Percentiles rank a stretch among this genome's conserved stretches.
Evolutionary conservation across 257 asterid species (phyloP).

Genomic region (Jasminum sambac): DNA sequence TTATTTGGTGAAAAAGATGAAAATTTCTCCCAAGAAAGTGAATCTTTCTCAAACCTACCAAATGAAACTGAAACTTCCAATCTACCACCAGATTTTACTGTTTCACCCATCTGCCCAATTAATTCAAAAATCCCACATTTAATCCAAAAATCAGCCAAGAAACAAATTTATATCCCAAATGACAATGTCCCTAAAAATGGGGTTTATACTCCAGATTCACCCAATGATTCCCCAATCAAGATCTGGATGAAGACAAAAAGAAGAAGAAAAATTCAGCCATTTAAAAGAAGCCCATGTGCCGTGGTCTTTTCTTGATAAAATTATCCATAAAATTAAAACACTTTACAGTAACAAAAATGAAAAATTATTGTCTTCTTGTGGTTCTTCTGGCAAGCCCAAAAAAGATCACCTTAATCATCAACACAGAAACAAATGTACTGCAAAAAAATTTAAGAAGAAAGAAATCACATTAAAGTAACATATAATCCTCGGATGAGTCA

Average conservation of each 20-base stretch:
- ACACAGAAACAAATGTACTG: slow-evolving; percentile 28
- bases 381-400: slow-evolving; percentile 41
- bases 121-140: slow-evolving; percentile 33
- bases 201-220: slow-evolving; percentile 49
- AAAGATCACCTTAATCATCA: slow-evolving; percentile 47
- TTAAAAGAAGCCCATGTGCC: slow-evolving; percentile 48
- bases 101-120: slow-evolving; percentile 72
- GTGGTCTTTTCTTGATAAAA: slow-evolving; percentile 33
- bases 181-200: slow-evolving; percentile 23
- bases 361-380: slow-evolving; percentile 30
- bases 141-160: slow-evolving; percentile 20
- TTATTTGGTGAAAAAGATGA: slow-evolving; percentile 89
- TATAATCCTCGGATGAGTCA: slow-evolving; percentile 32
- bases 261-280: slow-evolving; percentile 26
- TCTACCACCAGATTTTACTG: slow-evolving; percentile 44
- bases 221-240: slow-evolving; percentile 31
- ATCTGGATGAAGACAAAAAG: slow-evolving; percentile 37
- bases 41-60: slow-evolving; percentile 82
- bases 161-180: slow-evolving; percentile 28
- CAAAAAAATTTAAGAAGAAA: slow-evolving; percentile 3
- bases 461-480: slow-evolving; percentile 23
- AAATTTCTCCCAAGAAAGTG: slow-evolving; percentile 95
- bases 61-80: slow-evolving; percentile 89
- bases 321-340: slow-evolving; percentile 27
- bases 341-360: slow-evolving; percentile 25